Evolutionary conservation across 192 early-diverging fungal genomes (phyloP).

Genomic region (Paraglomus brasilianum): DNA sequence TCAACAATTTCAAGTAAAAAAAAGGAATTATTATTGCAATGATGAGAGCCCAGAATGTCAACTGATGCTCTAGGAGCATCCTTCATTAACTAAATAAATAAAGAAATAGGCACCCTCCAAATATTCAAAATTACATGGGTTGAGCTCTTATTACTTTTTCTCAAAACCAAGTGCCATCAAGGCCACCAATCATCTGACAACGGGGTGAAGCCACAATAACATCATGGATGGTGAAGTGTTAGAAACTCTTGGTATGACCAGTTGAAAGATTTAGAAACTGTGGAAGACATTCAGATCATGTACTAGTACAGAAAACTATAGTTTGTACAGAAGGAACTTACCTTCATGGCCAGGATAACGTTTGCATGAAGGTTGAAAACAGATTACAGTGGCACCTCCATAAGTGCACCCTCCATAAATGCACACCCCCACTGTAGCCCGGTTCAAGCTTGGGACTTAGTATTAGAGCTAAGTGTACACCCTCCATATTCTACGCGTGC

Average conservation of each 20-base stretch:
- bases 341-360: slow-evolving; percentile 1
- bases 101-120: slow-evolving; percentile 9
- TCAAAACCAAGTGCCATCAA: slow-evolving; percentile 16
- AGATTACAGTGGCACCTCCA: too few relatives aligned
- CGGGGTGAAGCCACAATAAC: slow-evolving; percentile 13
- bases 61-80: slow-evolving; percentile 10
- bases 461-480: too few relatives aligned
- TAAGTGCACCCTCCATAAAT: too few relatives aligned
- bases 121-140: slow-evolving; percentile 7
- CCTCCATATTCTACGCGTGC: too few relatives aligned
- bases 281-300: slow-evolving; percentile 6
- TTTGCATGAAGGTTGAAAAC: too few relatives aligned
- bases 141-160: slow-evolving; percentile 10
- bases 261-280: not conserved
- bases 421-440: too few relatives aligned
- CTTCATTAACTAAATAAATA: slow-evolving; percentile 27
- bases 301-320: too few relatives aligned
- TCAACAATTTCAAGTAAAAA: too few relatives aligned
- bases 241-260: slow-evolving; percentile 27
- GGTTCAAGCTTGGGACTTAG: too few relatives aligned
- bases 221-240: not conserved
- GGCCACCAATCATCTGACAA: slow-evolving; percentile 4
- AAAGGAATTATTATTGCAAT: too few relatives aligned
- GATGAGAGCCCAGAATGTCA: not conserved
- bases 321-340: slow-evolving; percentile 1